Evolutionary conservation across 345 rosid genomes (phyloP), one percentile per base, ranked within the genome.

Genomic region (Toxicodendron radicans): DNA sequence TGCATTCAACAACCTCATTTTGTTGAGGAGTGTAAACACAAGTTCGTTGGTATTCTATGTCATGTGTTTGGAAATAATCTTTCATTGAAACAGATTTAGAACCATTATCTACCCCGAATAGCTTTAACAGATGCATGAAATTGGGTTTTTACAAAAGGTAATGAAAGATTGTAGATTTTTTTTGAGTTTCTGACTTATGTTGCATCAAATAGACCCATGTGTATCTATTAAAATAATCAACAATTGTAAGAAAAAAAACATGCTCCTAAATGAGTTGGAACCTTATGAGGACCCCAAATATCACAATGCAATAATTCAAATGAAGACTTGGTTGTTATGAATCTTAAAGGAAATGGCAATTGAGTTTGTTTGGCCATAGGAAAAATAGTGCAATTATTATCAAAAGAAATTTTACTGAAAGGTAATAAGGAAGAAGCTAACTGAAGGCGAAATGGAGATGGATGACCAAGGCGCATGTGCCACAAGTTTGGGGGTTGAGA

Each of bases 301-400:
- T 64, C 80, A 77, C 67, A 64, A 13, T 71, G 72, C n/a, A 77
- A 18, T 23, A 66, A 38, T 13, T 73, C 49, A 58, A 68, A 67
- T 10, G 64, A 27, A 59, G 30, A 46, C 16, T 27, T 27, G 62
- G 68, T 72, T 46, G 58, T 21, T 72, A 61, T 59, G 5, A 54
- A 58, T 16, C 56, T 71, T 59, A 21, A 45, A 24, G 74, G 58
- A 71, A 71, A 71, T 27, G 41, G 60, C 4, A 52, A 45, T 21
- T 74, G 16, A 16, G 59, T 66, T 30, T 73, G 70, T 46, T 77
- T 77, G 3, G 66, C 66, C 21, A 64, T 11, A 5, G 30, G 72
- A 58, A 75, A 62, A 27, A 77, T 7, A 10, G 6, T 49, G 41
- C 67, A 71, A 33, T 58, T 71, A 17, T 59, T 21, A 5, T 59